Percentiles rank a stretch among this genome's conserved stretches.
Conservation (phyloP, 2,329 filamentous ascomycete species). For the Aspergillus sp. region DNA sequence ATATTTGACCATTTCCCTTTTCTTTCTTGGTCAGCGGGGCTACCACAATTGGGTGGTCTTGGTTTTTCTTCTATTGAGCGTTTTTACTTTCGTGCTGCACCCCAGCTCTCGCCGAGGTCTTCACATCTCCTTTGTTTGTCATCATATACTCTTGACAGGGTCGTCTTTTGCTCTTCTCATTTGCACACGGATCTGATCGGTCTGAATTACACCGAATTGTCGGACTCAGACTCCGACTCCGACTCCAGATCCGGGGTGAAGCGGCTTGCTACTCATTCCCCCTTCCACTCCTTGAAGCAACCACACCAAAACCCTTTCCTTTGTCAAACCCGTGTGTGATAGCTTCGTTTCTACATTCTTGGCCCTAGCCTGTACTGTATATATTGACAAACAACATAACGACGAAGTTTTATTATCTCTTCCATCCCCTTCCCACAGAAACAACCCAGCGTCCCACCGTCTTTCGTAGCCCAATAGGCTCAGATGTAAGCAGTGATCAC, state of each 20-base stretch:
- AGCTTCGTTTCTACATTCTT: constrained; percentile 12
- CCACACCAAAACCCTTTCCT: background rate
- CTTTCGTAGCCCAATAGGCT: too few species aligned
- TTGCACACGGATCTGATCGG: background rate
- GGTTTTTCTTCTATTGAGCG: constrained; percentile 1
- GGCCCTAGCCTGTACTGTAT: constrained; percentile 4
- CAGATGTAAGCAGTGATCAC: background rate
- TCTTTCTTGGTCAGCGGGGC: constrained; percentile 17
- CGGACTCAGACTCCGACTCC: background rate
- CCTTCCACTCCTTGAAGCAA: constrained; percentile 6
- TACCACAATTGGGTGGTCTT: constrained; percentile 11
- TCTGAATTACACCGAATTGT: background rate
- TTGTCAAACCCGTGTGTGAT: constrained; percentile 6
- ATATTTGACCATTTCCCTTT: constrained; percentile 14
- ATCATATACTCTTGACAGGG: constrained; percentile 9
- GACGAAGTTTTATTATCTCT: background rate
- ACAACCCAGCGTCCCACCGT: too few species aligned
- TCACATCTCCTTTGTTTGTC: constrained; percentile 11
- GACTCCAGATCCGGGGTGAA: background rate
- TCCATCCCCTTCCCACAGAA: background rate
- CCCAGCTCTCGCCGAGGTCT: constrained; percentile 5
- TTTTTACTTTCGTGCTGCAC: background rate
- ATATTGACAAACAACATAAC: constrained; percentile 3
- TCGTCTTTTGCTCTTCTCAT: constrained; percentile 3
- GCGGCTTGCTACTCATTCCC: background rate